Conservation (phyloP, 257 asterid species). For the Primulina huaijiensis region DNA sequence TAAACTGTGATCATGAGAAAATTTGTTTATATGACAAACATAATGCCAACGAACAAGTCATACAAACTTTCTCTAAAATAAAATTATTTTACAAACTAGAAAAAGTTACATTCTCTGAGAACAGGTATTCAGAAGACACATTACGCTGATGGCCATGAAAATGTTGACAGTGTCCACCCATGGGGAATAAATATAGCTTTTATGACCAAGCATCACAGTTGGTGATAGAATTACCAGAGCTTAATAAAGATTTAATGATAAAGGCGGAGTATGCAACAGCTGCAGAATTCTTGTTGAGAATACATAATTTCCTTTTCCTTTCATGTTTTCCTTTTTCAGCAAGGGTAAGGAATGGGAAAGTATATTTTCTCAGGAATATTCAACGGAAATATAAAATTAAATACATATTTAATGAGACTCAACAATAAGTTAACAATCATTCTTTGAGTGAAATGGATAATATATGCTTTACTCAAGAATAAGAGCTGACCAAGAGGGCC, state of each 20-base stretch:
- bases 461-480: neutral
- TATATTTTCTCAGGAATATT: no score
- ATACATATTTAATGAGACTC: neutral
- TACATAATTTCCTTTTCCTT: neutral
- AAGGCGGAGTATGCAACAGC: neutral
- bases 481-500: constrained; percentile 37
- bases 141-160: neutral
- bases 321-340: neutral
- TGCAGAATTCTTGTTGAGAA: neutral
- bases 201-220: neutral
- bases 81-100: neutral
- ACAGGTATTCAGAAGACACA: neutral
- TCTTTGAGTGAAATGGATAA: constrained; percentile 4
- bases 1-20: neutral
- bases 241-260: no score
- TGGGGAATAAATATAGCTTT: neutral
- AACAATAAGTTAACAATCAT: neutral
- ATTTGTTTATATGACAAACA: constrained; percentile 10
- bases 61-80: neutral
- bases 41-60: neutral
- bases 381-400: neutral
- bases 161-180: neutral
- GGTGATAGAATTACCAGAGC: neutral
- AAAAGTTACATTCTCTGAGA: neutral
- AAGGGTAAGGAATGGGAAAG: neutral